Evolutionary conservation across 768 basidiomycete genomes (phyloP), one percentile per base, ranked within the genome.

Genomic region (Daedalea quercina): DNA sequence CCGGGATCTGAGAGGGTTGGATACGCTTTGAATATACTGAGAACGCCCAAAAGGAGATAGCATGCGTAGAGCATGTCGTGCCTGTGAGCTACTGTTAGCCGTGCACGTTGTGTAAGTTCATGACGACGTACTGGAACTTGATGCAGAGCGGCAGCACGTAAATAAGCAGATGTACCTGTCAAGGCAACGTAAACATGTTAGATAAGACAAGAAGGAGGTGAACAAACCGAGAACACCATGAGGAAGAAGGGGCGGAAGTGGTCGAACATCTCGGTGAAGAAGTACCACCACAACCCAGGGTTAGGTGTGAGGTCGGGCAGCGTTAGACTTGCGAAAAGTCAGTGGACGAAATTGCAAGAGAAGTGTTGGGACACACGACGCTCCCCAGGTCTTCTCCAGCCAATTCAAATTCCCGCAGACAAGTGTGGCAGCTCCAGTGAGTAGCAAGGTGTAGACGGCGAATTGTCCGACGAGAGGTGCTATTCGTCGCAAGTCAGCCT

Each of bases 251-350:
- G 82, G 26, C 96, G 76, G 75, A 97, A 99, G 65, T 98, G 89
- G 64, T 97, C 95, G 57, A 99, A 99, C 90, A 97, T 97, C 67
- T 98, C 95, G 11, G 93, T 97, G 71, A 98, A 97, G 73, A 98
- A 98, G 68, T 98, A 98, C 95, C 95, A 98, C 89, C 93, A 93
- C 25, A 97, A 70, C 1, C 96, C 95, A 3, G 90, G 82, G 60
- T 94, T 98, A 0, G 96, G 95, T 9, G 92, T 94, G 56, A 98
- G 69, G 65, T 96, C 94, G 1, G 89, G 87, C 9, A 96, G 79
- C 19, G 78, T 80, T 22, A 96, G 62, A 44, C 94, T 97, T 59
- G 17, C 49, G 31, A 24, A 50, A 37, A n/a, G 11, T 31, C 43
- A 33, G 3, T 43, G 47, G 3, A 26, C 22, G 7, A 42, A 12